Evolutionary conservation across 2,329 filamentous ascomycete genomes (phyloP).

Genomic region (Dryadomyces quercus-mongolicae): DNA sequence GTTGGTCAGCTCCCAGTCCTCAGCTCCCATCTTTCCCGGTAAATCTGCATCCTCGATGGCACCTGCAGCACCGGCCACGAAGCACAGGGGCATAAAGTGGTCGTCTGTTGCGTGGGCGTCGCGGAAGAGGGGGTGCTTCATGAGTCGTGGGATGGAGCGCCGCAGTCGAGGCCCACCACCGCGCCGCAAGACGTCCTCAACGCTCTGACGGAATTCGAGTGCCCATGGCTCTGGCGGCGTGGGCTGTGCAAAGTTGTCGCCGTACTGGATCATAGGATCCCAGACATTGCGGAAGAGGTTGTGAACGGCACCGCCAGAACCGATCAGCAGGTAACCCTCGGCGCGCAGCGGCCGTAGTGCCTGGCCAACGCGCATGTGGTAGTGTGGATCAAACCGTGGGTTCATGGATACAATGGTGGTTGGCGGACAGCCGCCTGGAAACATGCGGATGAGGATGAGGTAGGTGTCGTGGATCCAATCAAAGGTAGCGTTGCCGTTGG

Average conservation of each 20-base stretch:
- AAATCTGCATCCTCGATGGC: conserved; percentile 31
- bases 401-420: conserved; percentile 41
- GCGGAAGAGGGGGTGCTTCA: conserved; percentile 55
- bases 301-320: conserved; percentile 52
- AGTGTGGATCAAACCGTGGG: conserved; percentile 26
- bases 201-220: conserved; percentile 52
- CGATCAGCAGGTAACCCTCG: conserved; percentile 41
- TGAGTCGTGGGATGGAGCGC: conserved; percentile 44
- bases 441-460: conserved; percentile 58
- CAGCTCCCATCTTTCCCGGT: conserved; percentile 34
- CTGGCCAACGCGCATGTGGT: conserved; percentile 40
- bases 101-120: conserved; percentile 61
- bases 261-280: conserved; percentile 49
- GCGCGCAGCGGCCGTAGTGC: conserved; percentile 42
- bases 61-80: conserved; percentile 46
- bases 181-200: conserved; percentile 43
- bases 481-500: conserved; percentile 38
- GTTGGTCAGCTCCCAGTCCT: conserved; percentile 55
- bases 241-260: conserved; percentile 50
- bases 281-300: conserved; percentile 59
- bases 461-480: conserved; percentile 66
- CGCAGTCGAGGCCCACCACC: conserved; percentile 38
- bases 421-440: conserved; percentile 50
- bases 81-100: conserved; percentile 55
- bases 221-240: conserved; percentile 47